A percentile compares a stretch with the other conserved stretches of the same genome.
Conservation (phyloP, 352 stramenopile genomes). For the Aphanomyces euteiches region DNA sequence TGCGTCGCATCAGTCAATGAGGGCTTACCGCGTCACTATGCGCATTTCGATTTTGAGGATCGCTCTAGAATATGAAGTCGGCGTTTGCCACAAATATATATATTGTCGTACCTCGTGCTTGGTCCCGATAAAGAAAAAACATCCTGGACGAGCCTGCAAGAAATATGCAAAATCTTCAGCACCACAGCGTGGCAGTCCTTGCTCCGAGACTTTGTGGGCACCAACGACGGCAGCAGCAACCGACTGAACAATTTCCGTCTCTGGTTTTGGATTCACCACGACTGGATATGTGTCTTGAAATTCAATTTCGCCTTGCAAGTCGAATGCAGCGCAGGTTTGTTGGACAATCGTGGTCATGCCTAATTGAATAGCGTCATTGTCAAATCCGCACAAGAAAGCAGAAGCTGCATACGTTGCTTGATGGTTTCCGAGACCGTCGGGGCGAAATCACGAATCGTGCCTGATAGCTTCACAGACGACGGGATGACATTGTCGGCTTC, state of each 20-base stretch:
- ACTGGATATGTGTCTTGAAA: conserved; percentile 72
- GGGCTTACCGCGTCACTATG: conserved; percentile 51
- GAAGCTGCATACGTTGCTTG: not conserved
- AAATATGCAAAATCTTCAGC: conserved; percentile 94
- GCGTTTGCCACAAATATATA: not conserved
- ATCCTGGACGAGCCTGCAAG: conserved; percentile 72
- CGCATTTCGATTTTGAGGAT: conserved; percentile 10
- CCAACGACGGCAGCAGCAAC: conserved; percentile 62
- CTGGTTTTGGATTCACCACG: conserved; percentile 67
- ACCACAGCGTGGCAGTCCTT: conserved; percentile 86
- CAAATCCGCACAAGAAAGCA: not conserved
- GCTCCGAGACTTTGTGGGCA: conserved; percentile 64
- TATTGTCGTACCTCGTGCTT: conserved; percentile 49
- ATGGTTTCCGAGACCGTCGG: conserved; percentile 79
- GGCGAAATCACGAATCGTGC: conserved; percentile 92
- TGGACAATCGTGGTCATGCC: conserved; percentile 79
- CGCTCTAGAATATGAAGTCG: not conserved
- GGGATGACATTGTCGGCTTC: conserved; percentile 96
- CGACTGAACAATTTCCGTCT: conserved; percentile 69
- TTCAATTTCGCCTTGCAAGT: conserved; percentile 58
- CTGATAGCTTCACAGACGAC: conserved; percentile 65
- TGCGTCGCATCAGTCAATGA: conserved; percentile 57
- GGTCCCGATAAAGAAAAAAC: conserved; percentile 80
- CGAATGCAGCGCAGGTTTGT: conserved; percentile 73
- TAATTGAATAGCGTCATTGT: not conserved